Conservation (phyloP, 495 filamentous ascomycete genomes). For the Filosporella fistucella region DNA sequence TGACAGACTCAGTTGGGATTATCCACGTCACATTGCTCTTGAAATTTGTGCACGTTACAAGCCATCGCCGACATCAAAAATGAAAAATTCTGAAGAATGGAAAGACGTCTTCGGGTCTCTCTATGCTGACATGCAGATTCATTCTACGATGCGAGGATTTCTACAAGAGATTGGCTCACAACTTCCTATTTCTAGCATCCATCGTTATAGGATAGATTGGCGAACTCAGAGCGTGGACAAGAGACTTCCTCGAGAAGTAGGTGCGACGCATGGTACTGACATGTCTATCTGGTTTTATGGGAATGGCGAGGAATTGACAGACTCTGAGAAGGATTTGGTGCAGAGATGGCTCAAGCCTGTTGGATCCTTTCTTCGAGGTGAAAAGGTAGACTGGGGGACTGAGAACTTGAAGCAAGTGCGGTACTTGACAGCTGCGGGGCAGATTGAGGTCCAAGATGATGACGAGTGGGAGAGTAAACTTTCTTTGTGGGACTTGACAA, state of each 20-base stretch:
- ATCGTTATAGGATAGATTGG: conserved; percentile 13
- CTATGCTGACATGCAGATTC: conserved; percentile 13
- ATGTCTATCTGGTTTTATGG: conserved; percentile 13
- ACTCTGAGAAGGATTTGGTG: background rate
- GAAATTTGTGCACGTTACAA: conserved; percentile 1
- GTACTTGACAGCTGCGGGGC: background rate
- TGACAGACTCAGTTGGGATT: conserved; percentile 10
- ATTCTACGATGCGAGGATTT: conserved; percentile 11
- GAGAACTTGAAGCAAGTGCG: conserved; percentile 2
- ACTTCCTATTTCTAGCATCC: background rate
- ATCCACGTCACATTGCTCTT: conserved; percentile 3
- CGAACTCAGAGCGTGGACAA: conserved; percentile 10
- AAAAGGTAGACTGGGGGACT: conserved; percentile 6
- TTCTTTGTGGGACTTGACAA: conserved; percentile 7
- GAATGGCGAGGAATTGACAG: conserved; percentile 3
- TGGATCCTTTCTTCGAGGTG: conserved; percentile 4
- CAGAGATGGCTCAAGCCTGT: conserved; percentile 7
- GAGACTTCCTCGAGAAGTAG: background rate
- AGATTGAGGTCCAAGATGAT: conserved; percentile 11
- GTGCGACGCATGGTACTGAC: conserved; percentile 12
- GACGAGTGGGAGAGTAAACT: conserved; percentile 8
- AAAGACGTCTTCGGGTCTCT: conserved; percentile 4
- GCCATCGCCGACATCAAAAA: background rate
- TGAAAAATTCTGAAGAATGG: conserved; percentile 8
- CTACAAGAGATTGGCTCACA: background rate